Percentiles rank a stretch among this genome's conserved stretches.
These are phyloP conservation scores for Aristolochia californica DNA, from an alignment of 164 flowering plant genomes.

Conservation along the genomic window DNA sequence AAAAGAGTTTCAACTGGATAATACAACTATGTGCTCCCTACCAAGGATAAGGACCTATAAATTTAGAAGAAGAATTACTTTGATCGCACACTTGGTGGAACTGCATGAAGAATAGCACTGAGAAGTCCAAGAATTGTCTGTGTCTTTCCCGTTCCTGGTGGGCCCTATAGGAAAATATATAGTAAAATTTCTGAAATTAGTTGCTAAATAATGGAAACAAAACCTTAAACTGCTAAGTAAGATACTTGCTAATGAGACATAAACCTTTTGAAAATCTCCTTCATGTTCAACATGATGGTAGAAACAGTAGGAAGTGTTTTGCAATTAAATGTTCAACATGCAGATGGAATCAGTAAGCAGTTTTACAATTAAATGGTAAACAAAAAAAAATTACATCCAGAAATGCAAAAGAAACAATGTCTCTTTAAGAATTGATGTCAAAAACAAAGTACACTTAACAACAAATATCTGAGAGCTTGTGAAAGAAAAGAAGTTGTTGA, in stretches of 20 bases:
- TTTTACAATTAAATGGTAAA: too few relatives aligned
- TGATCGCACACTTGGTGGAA: slow-evolving; percentile 63
- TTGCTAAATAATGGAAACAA: background rate
- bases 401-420: too few relatives aligned
- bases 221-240: too few relatives aligned
- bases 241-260: background rate
- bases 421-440: too few relatives aligned
- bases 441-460: too few relatives aligned
- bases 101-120: slow-evolving; percentile 89
- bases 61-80: slow-evolving; percentile 32
- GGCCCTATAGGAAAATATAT: slow-evolving; percentile 57
- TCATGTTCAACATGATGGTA: too few relatives aligned
- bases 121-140: slow-evolving; percentile 95
- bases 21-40: background rate
- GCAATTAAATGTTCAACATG: too few relatives aligned
- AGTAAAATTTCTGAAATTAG: background rate
- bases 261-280: background rate
- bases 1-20: background rate
- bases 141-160: slow-evolving; percentile 99
- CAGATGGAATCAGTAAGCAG: too few relatives aligned
- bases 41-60: background rate
- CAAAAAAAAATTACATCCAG: too few relatives aligned
- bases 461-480: too few relatives aligned
- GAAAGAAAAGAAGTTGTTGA: too few relatives aligned
- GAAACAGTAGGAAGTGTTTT: too few relatives aligned